Evolutionary conservation across 352 stramenopile species (phyloP), one percentile per base, ranked within the genome.

Genomic region (Aphanomyces invadans): DNA sequence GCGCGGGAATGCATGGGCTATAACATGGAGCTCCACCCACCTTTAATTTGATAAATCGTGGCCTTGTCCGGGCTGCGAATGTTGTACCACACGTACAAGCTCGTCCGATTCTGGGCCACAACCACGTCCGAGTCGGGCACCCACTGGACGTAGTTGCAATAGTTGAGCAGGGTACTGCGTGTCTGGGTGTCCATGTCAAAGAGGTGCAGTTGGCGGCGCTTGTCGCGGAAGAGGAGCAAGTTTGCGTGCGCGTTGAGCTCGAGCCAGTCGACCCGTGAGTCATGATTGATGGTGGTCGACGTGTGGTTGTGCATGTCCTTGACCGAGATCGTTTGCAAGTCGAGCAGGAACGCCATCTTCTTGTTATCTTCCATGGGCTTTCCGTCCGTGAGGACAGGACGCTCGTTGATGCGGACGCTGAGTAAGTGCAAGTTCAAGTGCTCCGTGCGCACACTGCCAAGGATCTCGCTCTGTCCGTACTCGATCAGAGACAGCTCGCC

Each of bases 61-160:
- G 95, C 86, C 73, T 97, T 96, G 67, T 98, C 91, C 0, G 92
- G 90, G 3, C 86, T 79, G 44, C 86, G 85, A 56, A 98, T 97
- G 66, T 97, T 98, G 81, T 98, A 98, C 94, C 94, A 98, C 25
- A 98, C 89, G 31, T 88, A 97, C 7, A 98, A 64, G 51, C 90
- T 96, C 10, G 72, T 76, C 23, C 92, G 85, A 70, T 95, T 97
- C 69, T 98, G 93, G 5, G 94, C 92, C 7, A 98, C 94, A 2
- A 98, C 89, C 7, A 98, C 94, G 67, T 98, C 92, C 59, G 83
- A 97, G 32, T 95, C 85, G n/a, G 93, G 94, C 9, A 98, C 93
- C 94, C 94, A 98, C 73, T 98, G 92, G 44, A 98, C 93, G 71
- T 98, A 98, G 68, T 90, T 97, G 77, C 90, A 98, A 75, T 97